Base-by-base conservation (phyloP, 495 filamentous ascomycete genomes). In the Aspergillus steynii region DNA sequence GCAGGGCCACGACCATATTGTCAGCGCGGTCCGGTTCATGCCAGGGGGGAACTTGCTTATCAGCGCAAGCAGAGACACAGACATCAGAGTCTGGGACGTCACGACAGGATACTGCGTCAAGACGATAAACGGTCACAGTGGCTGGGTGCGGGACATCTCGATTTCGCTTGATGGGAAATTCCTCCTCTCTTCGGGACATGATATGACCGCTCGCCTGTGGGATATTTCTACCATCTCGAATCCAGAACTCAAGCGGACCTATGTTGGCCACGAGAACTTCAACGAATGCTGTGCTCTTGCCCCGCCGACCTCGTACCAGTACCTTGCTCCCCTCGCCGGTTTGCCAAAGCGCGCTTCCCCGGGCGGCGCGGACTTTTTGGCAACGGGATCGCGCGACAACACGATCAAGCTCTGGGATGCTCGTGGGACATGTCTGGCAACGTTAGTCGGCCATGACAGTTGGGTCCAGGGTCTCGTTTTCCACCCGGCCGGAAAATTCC, bases 401-500 rank as follows among this genome's bases (percentile, higher is more conserved):
- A 90, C 85, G 0, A 96, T 98, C 65, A 86, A 87, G 69, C 70
- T 98, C 9, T 97, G 92, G 93, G 92, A 96, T 74, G 81, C 85
- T 4, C 82, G 92, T 53, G 94, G 94, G n/a, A 92, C 90, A 9
- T 82, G 90, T 51, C 86, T 98, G 66, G 96, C 92, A 74, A 94
- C 90, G 2, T 80, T 97, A 9, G 73, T 88, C 1, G 94, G 94
- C 4, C 94, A 98, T 68, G 94, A 98, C 72, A 97, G 97, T 69
- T 98, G 94, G 94, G 88, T 98, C 1, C 86, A 92, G 6, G 90
- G 80, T 2, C 67, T 97, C 15, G 88, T 91, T 14, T 98, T 96
- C 74, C 94, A 98, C 67, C 94, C 94, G 0, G 93, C 91, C 2
- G 94, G 94, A 1, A 96, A 95, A 74, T 98, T 93, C 62, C 82